These are phyloP conservation scores for Saururus chinensis DNA, from an alignment of 164 flowering plant species.

Conservation along the genomic window DNA sequence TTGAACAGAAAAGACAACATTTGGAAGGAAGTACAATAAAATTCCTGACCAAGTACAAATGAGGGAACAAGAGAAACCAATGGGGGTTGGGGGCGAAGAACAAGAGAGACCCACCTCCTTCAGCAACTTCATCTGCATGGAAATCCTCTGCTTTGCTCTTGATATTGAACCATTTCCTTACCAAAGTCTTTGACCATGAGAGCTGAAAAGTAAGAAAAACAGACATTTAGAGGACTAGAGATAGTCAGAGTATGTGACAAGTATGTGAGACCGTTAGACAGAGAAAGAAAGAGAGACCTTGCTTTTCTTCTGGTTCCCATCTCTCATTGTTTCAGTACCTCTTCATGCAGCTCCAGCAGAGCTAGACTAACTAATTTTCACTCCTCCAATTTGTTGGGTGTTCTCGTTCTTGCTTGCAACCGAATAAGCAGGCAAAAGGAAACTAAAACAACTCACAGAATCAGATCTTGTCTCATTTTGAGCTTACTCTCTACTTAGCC, in stretches of 20 bases:
- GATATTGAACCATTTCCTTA: conserved; percentile 81
- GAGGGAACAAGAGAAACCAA: background rate
- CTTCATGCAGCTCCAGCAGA: conserved; percentile 38
- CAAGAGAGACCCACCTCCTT: conserved; percentile 38
- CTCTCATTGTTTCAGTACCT: conserved; percentile 69
- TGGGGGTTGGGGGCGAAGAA: too few species aligned
- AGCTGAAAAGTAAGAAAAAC: conserved; percentile 24
- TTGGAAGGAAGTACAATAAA: too few species aligned
- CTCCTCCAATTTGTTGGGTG: background rate
- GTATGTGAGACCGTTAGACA: background rate
- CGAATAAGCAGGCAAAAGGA: background rate
- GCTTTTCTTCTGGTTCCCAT: conserved; percentile 80
- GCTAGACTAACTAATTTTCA: background rate
- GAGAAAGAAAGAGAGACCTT: conserved; percentile 37
- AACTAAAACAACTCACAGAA: background rate
- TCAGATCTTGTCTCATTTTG: background rate
- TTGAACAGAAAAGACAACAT: too few species aligned
- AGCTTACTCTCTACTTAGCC: background rate
- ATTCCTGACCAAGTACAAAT: background rate
- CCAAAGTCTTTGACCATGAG: conserved; percentile 80
- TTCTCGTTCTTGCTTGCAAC: background rate
- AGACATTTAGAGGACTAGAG: background rate
- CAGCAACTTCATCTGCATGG: conserved; percentile 56
- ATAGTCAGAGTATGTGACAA: conserved; percentile 1
- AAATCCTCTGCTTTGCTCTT: conserved; percentile 67